Evolutionary conservation across 176 grass and related monocot species (phyloP).

Genomic region (Raddia distichophylla): DNA sequence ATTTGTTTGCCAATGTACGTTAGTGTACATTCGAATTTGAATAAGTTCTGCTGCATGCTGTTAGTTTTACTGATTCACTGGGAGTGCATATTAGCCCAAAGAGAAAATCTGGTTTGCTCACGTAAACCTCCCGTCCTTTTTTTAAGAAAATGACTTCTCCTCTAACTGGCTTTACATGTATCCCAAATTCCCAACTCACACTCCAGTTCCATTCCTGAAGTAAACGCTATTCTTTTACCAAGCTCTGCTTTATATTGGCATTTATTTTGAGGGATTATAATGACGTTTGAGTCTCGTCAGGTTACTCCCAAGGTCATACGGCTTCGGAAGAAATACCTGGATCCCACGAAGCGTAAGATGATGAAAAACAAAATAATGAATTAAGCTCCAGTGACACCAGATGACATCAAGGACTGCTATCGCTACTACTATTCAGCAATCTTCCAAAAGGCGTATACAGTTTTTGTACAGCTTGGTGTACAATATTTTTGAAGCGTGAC

Average conservation of each 20-base stretch:
- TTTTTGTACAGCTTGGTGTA: conserved; percentile 41
- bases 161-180: not conserved
- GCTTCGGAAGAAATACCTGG: conserved; percentile 91
- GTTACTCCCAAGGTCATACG: conserved; percentile 91
- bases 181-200: not conserved
- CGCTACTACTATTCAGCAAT: conserved; percentile 18
- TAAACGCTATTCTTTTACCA: not conserved
- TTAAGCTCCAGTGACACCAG: conserved; percentile 36
- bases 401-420: conserved; percentile 31
- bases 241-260: conserved; percentile 37
- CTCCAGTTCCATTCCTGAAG: conserved; percentile 14
- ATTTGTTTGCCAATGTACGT: not conserved
- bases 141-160: conserved; percentile 10
- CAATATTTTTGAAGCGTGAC: not conserved
- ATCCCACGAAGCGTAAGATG: conserved; percentile 95
- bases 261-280: conserved; percentile 8
- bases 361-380: conserved; percentile 85
- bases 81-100: conserved; percentile 6
- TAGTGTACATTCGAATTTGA: not conserved
- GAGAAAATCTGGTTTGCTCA: not conserved
- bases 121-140: not conserved
- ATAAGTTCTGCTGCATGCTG: not conserved
- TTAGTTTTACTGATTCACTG: conserved; percentile 14
- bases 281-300: conserved; percentile 51
- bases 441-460: conserved; percentile 22